Percentiles rank a stretch among this genome's conserved stretches.
phyloP scores from a whole-genome alignment of 2,329 filamentous ascomycete species.

The Westerdykella ornata region DNA sequence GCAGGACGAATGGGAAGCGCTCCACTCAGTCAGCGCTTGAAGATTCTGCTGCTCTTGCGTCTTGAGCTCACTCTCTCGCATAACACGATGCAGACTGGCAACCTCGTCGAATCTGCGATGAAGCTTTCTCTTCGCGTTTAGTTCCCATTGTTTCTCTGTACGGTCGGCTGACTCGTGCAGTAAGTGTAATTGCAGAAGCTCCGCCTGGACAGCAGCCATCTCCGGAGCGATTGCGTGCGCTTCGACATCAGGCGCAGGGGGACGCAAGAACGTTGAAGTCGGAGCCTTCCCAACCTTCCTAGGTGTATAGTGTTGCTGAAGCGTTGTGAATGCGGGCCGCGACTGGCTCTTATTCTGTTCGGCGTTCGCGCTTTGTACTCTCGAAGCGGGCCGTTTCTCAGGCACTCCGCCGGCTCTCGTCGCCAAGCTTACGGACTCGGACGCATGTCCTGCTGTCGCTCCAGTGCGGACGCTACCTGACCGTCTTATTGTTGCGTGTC shows the following conservation, averaged over 20 bases:
- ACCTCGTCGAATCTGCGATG: slow-evolving; percentile 34
- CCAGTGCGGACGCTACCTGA: slow-evolving; percentile 19
- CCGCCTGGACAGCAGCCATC: slow-evolving; percentile 29
- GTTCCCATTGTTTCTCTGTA: slow-evolving; percentile 26
- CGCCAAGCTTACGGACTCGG: slow-evolving; percentile 5
- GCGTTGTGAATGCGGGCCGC: slow-evolving; percentile 33
- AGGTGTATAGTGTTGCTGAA: slow-evolving; percentile 39
- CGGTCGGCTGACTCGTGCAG: slow-evolving; percentile 25
- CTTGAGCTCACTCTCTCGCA: slow-evolving; percentile 34
- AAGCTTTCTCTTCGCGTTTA: slow-evolving; percentile 27
- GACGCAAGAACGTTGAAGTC: slow-evolving; percentile 31
- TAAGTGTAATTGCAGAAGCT: slow-evolving; percentile 36
- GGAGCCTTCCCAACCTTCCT: slow-evolving; percentile 32
- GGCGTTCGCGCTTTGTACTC: no score
- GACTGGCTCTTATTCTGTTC: slow-evolving; percentile 20
- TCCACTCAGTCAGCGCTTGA: slow-evolving; percentile 33
- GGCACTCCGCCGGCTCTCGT: slow-evolving; percentile 13
- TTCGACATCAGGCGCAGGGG: slow-evolving; percentile 16
- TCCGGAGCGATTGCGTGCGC: slow-evolving; percentile 23
- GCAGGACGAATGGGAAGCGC: slow-evolving; percentile 17
- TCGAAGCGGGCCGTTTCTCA: slow-evolving; percentile 1
- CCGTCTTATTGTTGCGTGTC: slow-evolving; percentile 22
- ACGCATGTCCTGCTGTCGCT: slow-evolving; percentile 10
- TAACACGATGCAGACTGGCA: slow-evolving; percentile 27
- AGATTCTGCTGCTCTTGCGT: slow-evolving; percentile 34